phyloP scores from a whole-genome alignment of 2,329 filamentous ascomycete genomes.

The Knufia fluminis region DNA sequence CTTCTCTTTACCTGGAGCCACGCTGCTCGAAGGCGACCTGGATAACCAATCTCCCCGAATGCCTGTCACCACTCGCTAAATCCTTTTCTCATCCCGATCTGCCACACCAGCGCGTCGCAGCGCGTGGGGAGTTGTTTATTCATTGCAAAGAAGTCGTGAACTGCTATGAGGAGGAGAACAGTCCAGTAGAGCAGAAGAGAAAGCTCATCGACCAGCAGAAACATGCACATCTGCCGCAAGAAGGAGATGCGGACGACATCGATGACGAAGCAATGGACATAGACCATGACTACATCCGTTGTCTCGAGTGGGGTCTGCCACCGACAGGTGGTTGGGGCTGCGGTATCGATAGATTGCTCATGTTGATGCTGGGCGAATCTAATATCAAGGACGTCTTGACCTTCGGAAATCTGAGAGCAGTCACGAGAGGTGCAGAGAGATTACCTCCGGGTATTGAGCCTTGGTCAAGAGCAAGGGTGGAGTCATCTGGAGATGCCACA shows the following conservation, averaged over 20 bases:
- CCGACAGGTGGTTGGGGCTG: conserved; percentile 96
- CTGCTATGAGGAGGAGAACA: conserved; percentile 97
- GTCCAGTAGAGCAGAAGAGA: conserved; percentile 70
- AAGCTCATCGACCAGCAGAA: conserved; percentile 62
- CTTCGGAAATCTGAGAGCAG: conserved; percentile 69
- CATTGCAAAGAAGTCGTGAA: conserved; percentile 76
- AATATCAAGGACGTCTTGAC: conserved; percentile 78
- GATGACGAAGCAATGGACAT: conserved; percentile 42
- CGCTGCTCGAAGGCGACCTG: conserved; percentile 60
- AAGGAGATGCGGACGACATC: conserved; percentile 36
- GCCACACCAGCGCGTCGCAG: conserved; percentile 62
- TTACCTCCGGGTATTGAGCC: not conserved
- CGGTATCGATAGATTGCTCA: conserved; percentile 80
- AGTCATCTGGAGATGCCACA: too few species aligned
- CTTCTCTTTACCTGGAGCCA: conserved; percentile 67
- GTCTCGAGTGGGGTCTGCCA: conserved; percentile 81
- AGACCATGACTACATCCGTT: conserved; percentile 76
- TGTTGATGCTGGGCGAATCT: conserved; percentile 73
- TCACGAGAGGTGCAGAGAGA: conserved; percentile 27
- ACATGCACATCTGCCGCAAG: conserved; percentile 24
- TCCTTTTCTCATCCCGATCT: conserved; percentile 59
- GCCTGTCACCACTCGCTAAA: conserved; percentile 85
- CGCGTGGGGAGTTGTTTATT: conserved; percentile 78
- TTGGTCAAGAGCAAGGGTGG: not conserved
- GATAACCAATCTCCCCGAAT: conserved; percentile 80